A percentile compares a stretch with the other conserved stretches of the same genome.
Evolutionary conservation across 2,329 filamentous ascomycete species (phyloP).

Genomic region (Sporothrix variecibatus): DNA sequence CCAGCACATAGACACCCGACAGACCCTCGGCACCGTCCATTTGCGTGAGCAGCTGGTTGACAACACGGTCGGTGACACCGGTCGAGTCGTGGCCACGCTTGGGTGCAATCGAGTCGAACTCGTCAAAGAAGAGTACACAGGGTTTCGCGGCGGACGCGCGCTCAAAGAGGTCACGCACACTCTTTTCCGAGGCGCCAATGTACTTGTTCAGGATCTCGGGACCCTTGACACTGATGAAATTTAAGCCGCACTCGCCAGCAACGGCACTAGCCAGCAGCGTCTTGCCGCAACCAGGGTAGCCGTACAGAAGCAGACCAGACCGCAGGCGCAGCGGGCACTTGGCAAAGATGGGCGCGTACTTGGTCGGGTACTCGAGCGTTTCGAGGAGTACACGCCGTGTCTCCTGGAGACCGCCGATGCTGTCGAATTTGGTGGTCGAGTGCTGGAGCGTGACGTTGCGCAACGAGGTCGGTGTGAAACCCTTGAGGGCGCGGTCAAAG

Average conservation of each 20-base stretch:
- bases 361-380: constrained; percentile 94
- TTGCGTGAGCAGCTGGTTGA: constrained; percentile 96
- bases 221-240: constrained; percentile 98
- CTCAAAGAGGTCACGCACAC: constrained; percentile 91
- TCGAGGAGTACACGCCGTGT: constrained; percentile 92
- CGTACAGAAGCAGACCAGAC: constrained; percentile 89
- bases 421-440: constrained; percentile 87
- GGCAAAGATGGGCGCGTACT: constrained; percentile 96
- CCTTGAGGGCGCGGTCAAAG: constrained; percentile 81
- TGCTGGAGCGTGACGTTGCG: constrained; percentile 93
- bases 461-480: constrained; percentile 92
- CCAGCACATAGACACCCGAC: constrained; percentile 92
- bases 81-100: constrained; percentile 97
- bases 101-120: constrained; percentile 96
- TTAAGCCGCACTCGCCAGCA: constrained; percentile 95
- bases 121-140: constrained; percentile 96
- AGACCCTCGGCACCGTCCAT: constrained; percentile 98
- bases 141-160: constrained; percentile 86
- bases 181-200: constrained; percentile 96
- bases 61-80: constrained; percentile 96
- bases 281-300: constrained; percentile 94
- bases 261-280: constrained; percentile 93
- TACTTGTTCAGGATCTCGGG: constrained; percentile 99
- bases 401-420: constrained; percentile 83
- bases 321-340: constrained; percentile 93